Base-by-base conservation (phyloP, 192 early-diverging fungal species). In the Dispira parvispora region DNA sequence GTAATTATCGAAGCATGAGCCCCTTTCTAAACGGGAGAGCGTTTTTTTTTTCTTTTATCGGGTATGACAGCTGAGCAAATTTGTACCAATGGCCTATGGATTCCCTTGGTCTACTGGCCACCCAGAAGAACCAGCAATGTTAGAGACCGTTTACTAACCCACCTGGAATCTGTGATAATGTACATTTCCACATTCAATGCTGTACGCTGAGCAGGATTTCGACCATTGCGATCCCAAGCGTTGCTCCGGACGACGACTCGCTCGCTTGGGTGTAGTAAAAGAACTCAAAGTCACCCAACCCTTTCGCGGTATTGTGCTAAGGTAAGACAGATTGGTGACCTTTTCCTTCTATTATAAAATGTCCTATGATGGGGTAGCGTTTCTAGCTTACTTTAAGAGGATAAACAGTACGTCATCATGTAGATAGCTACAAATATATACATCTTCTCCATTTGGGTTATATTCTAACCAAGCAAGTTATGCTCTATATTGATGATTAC, bases 221-320 rank as follows among this genome's bases (percentile, higher is more conserved):
- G 89, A 89, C 62, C 96, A 99, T 69, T 98, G 94, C 75, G 96
- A 99, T 70, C 96, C 96, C 0, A 94, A 96, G 72, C 84, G 94
- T 18, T 97, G 94, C 73, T 95, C 91, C 3, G 94, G 96, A 56
- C 85, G 87, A 52, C 90, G 91, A 67, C 71, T 99, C 8, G 88
- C 80, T 20, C 85, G 94, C 49, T 69, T 87, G 64, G 81, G 84
- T 44, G 76, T 94, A 58, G 78, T 96, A 23, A 81, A 87, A 25
- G 81, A 80, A 27, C 78, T 99, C 44, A 82, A 86, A 50, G 78
- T 96, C 27, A 85, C 83, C 9, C 85, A 86, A 56, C 78, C 82
- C 27, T 99, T 97, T 76, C 81, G 86, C 47, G 94, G 96, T 63
- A 80, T 99, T 43, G 91, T 94, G 12, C 75, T 85, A 69, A 87